phyloP scores from a whole-genome alignment of 768 basidiomycete species.

The Tylopilus plumbeoviolaceoides region DNA sequence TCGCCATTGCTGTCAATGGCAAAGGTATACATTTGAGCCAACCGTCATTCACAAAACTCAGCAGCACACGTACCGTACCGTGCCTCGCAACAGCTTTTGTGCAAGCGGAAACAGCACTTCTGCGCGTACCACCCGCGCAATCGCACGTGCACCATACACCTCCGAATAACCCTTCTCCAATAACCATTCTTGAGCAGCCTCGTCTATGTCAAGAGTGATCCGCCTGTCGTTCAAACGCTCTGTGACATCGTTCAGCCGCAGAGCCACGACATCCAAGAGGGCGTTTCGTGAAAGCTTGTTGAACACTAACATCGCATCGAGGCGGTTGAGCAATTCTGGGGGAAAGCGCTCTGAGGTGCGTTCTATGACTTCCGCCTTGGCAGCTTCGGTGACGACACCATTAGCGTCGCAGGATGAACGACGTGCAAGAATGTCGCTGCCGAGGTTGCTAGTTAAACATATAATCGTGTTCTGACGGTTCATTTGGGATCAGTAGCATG shows the following conservation, averaged over 20 bases:
- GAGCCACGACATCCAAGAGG: slow-evolving; percentile 72
- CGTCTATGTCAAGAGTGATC: slow-evolving; percentile 69
- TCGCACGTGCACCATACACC: slow-evolving; percentile 82
- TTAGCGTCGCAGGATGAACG: slow-evolving; percentile 54
- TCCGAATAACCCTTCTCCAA: slow-evolving; percentile 78
- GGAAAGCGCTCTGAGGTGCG: slow-evolving; percentile 80
- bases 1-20: slow-evolving; percentile 55
- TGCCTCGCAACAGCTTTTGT: slow-evolving; percentile 72
- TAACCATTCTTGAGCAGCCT: slow-evolving; percentile 61
- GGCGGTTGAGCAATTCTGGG: slow-evolving; percentile 85
- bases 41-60: neutral
- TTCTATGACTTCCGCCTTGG: slow-evolving; percentile 65
- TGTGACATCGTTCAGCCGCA: slow-evolving; percentile 74
- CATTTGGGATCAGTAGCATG: neutral
- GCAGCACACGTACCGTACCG: slow-evolving; percentile 52
- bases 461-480: slow-evolving; percentile 79
- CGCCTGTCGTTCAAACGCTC: slow-evolving; percentile 57
- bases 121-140: slow-evolving; percentile 80
- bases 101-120: slow-evolving; percentile 82
- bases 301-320: slow-evolving; percentile 86
- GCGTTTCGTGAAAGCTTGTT: slow-evolving; percentile 78
- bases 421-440: slow-evolving; percentile 73
- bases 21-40: neutral
- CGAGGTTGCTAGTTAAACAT: slow-evolving; percentile 86
- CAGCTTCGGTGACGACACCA: slow-evolving; percentile 61